Base-by-base conservation (phyloP, 2,329 filamentous ascomycete species). In the Tolypocladium tropicale region DNA sequence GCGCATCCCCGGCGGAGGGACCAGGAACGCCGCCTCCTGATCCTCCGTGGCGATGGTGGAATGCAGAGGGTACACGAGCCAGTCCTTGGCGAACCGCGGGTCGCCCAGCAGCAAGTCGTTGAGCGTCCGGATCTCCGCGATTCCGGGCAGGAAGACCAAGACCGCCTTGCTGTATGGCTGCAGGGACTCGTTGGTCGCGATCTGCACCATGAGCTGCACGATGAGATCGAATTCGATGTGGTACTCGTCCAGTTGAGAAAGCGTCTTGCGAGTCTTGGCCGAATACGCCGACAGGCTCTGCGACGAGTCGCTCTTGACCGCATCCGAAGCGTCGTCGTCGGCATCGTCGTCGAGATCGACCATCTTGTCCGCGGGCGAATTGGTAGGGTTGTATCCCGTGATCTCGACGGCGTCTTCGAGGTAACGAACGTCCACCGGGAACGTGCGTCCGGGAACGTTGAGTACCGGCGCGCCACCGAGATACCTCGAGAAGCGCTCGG, bases 21-120 rank as follows among this genome's bases (percentile, higher is more conserved):
- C 74, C 6, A 90, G 76, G 68, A 99, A 99, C 0, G 94, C 94
- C 36, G 88, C 86, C 71, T 99, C 93, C 68, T 99, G 94, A 59
- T 99, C 94, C 65, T 97, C 93, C 51, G 89, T 96, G 12, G 93
- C 91, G 63, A 99, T 96, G 0, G 89, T 90, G 0, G 94, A 97
- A 68, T 99, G 94, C 37, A 99, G 78, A 14, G 91, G 88, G 68
- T 95, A 92, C 1, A 99, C 78, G 55, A 90, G 80, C 92, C 93
- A 99, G 55, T 84, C 80, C 39, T 80, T 78, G 36, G 82, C 77
- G 69, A 97, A 96, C 3, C 80, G 79, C 1, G 85, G 84, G 64
- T 95, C 86, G 0, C 89, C 85, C 5, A 87, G 73, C 3, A 99
- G 78, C 70, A 94, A 83, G 65, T 96, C 91, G 68, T 96, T 94